Evolutionary conservation across 2,329 filamentous ascomycete genomes (phyloP), one percentile per base, ranked within the genome.

Genomic region (Penicillium occitanis): DNA sequence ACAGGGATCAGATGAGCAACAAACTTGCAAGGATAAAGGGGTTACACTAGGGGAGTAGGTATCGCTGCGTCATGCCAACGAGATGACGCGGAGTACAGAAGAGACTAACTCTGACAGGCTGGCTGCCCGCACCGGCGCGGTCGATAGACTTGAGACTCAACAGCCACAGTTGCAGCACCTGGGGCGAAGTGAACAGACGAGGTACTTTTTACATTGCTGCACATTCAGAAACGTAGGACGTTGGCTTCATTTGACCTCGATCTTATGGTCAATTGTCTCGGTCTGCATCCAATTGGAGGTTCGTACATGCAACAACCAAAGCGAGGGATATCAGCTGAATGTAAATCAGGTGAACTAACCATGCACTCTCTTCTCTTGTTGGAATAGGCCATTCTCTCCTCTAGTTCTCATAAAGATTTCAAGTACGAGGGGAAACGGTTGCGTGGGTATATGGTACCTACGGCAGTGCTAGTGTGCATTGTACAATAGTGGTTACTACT

Each of bases 311-410:
- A 59, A 37, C 50, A 33, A 6, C 22, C 51, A 35, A 66, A 63
- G 65, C 46, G 65, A 66, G 65, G 65, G 65, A 66, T 66, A 60
- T 17, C 33, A 53, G 40, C 62, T 48, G 62, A 33, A 37, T 42
- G 46, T 51, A 33, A 53, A 53, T 53, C 46, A 7, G 5, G 19
- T 30, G 48, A 37, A 51, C 61, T 63, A 63, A 33, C 22, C 13
- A 55, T 63, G 61, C 61, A 55, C 48, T 13, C 17, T 28, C 14
- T 53, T 63, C 48, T 55, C 14, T 63, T 53, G 19, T 42, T 33
- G 48, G 48, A 40, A 55, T 55, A 55, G 35, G 28, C 22, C 17
- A 44, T 53, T 40, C n/a, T 28, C 17, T 22, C 19, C 33, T 42
- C 33, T 30, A 44, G 4, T 17, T 17, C 35, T 42, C 35, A 10